Evolutionary conservation across 768 basidiomycete genomes (phyloP).

Genomic region (Paxillus rubicundulus): DNA sequence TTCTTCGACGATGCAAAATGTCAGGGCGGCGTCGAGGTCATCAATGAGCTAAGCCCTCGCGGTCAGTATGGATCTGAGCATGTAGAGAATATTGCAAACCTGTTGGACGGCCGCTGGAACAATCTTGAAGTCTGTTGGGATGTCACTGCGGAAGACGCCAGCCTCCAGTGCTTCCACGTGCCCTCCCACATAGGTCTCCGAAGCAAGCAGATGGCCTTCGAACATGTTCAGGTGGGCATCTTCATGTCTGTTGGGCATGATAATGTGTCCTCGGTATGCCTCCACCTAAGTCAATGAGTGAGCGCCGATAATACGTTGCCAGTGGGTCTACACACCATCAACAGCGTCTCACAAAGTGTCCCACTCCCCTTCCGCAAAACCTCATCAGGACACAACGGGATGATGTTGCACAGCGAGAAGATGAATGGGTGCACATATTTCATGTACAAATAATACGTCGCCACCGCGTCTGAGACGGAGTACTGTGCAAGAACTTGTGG

Average conservation of each 20-base stretch:
- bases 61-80: not conserved
- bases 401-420: slow-evolving; percentile 98
- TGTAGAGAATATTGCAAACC: slow-evolving; percentile 40
- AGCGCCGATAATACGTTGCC: slow-evolving; percentile 1
- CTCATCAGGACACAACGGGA: slow-evolving; percentile 94
- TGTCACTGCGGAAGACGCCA: slow-evolving; percentile 96
- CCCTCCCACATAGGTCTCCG: slow-evolving; percentile 98
- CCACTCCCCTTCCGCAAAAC: slow-evolving; percentile 95
- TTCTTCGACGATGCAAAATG: slow-evolving; percentile 87
- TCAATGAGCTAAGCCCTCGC: slow-evolving; percentile 70
- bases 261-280: slow-evolving; percentile 86
- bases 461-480: slow-evolving; percentile 99
- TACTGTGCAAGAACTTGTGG: slow-evolving; percentile 94
- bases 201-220: slow-evolving; percentile 93
- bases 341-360: slow-evolving; percentile 93
- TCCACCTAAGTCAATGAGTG: slow-evolving; percentile 67
- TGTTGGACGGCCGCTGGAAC: slow-evolving; percentile 83
- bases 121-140: slow-evolving; percentile 92
- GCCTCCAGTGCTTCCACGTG: slow-evolving; percentile 99
- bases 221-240: slow-evolving; percentile 90
- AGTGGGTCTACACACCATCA: slow-evolving; percentile 69
- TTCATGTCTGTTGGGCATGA: slow-evolving; percentile 98
- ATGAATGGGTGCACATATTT: slow-evolving; percentile 99
- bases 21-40: slow-evolving; percentile 88
- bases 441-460: slow-evolving; percentile 99